Base-by-base conservation (phyloP, 768 basidiomycete genomes). In the Boletellus sp. region DNA sequence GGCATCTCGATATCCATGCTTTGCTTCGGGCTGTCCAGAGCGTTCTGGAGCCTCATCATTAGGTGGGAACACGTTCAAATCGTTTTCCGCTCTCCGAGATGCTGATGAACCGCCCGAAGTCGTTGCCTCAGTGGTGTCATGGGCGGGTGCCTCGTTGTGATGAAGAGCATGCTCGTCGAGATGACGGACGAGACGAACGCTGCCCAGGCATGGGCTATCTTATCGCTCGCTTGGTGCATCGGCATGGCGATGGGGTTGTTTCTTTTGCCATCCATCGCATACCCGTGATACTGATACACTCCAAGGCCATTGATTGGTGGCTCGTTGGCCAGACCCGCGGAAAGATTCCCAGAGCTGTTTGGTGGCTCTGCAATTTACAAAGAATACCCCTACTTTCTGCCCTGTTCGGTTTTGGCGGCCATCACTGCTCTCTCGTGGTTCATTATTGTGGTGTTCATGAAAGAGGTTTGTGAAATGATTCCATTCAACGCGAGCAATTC, bases 231-330 rank as follows among this genome's bases (percentile, higher is more conserved):
- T 16, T 78, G 78, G 78, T 65, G 66, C 23, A 45, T 68, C 13
- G 77, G 77, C 12, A 61, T 55, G 0, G 70, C 75, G 12, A 16
- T 75, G 1, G 77, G 77, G 77, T 78, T 47, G 72, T 65, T 34
- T 52, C 11, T 28, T 8, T 8, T 6, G 15, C 6, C 15, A n/a
- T 37, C 8, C 17, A 22, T 13, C 33, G 12, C 6, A 19, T 10
- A 16, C 46, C 8, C 13, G 20, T 45, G 6, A 16, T 52, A 11
- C 45, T 61, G 16, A 43, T 15, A 5, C 34, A 22, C 20, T 10
- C 22, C n/a, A 36, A 86, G 87, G 0, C 85, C 88, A 11, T 63
- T 87, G 38, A 73, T 87, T n/a, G 88, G 88, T 26, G 88, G 88
- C 1, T 59, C 71, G 12, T 66, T 90, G 23, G 79, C 84, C 11